Percentiles rank a stretch among this genome's conserved stretches.
These are phyloP conservation scores for Cryptococcus sp. DNA, from an alignment of 1,284 basidiomycete species.

Conservation along the genomic window DNA sequence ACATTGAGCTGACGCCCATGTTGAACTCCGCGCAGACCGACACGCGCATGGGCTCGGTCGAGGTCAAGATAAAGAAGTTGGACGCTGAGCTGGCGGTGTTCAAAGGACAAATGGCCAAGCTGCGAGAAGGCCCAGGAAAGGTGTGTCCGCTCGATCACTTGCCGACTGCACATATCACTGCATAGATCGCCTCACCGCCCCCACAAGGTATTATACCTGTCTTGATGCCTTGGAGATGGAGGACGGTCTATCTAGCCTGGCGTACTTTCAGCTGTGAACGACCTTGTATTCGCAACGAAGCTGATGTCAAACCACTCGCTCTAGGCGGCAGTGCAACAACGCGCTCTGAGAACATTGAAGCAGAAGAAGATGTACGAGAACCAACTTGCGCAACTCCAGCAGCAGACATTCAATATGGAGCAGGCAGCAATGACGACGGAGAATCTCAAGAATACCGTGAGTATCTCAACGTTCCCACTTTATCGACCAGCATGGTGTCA, in stretches of 20 bases:
- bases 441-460: constrained; percentile 85
- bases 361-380: constrained; percentile 94
- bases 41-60: constrained; percentile 80
- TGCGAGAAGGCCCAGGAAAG: constrained; percentile 94
- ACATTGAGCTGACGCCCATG: no score
- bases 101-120: constrained; percentile 94
- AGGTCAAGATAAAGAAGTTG: constrained; percentile 96
- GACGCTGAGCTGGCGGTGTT: constrained; percentile 90
- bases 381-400: constrained; percentile 85
- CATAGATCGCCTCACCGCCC: no score
- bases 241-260: no score
- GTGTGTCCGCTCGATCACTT: constrained; percentile 55
- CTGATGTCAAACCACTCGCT: not conserved
- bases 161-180: no score
- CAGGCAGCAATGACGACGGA: constrained; percentile 93
- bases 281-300: no score
- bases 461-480: constrained; percentile 9
- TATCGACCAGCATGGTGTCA: not conserved
- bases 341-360: constrained; percentile 90
- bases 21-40: constrained; percentile 73
- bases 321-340: constrained; percentile 87
- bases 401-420: constrained; percentile 99
- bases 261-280: no score
- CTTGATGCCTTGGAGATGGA: no score
- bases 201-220: no score